A percentile compares a stretch with the other conserved stretches of the same genome.
These are phyloP conservation scores for Blastobotrys muscicola DNA, from an alignment of 805 yeast genomes.

Conservation along the genomic window DNA sequence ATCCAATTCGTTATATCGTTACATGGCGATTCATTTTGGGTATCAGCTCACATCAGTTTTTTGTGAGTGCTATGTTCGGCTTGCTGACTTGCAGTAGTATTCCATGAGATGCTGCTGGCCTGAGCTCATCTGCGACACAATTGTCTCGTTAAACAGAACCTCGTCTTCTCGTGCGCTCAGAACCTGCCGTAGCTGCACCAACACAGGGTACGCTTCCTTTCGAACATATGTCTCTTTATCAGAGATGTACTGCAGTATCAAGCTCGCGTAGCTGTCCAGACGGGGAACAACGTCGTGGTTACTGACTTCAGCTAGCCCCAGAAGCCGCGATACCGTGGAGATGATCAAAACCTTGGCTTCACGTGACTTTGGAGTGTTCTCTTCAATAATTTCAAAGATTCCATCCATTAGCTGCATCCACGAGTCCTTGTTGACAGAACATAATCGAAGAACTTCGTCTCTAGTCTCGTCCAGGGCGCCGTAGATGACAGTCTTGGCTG, in stretches of 20 bases:
- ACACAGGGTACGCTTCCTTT: slow-evolving; percentile 22
- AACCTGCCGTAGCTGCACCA: slow-evolving; percentile 8
- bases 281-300: slow-evolving; percentile 1
- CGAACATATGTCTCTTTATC: slow-evolving; percentile 21
- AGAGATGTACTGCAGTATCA: slow-evolving; percentile 9
- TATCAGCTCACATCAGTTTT: not conserved
- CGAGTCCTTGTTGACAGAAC: not conserved
- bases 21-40: not conserved
- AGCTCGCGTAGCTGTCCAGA: slow-evolving; percentile 3
- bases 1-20: not conserved
- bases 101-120: slow-evolving; percentile 24
- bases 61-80: not conserved
- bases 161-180: slow-evolving; percentile 11
- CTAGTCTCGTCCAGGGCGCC: slow-evolving; percentile 17
- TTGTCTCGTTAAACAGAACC: slow-evolving; percentile 6
- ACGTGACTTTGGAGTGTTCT: not conserved
- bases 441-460: slow-evolving; percentile 12
- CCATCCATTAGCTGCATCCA: slow-evolving; percentile 5
- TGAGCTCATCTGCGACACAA: slow-evolving; percentile 13
- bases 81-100: slow-evolving; percentile 12
- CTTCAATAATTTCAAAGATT: not conserved
- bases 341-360: slow-evolving; percentile 7
- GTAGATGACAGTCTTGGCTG: slow-evolving; percentile 9
- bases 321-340: slow-evolving; percentile 8
- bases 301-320: not conserved